Percentiles rank a stretch among this genome's conserved stretches.
Evolutionary conservation across 2,329 filamentous ascomycete genomes (phyloP).

Genomic region (Trichoderma sp.): DNA sequence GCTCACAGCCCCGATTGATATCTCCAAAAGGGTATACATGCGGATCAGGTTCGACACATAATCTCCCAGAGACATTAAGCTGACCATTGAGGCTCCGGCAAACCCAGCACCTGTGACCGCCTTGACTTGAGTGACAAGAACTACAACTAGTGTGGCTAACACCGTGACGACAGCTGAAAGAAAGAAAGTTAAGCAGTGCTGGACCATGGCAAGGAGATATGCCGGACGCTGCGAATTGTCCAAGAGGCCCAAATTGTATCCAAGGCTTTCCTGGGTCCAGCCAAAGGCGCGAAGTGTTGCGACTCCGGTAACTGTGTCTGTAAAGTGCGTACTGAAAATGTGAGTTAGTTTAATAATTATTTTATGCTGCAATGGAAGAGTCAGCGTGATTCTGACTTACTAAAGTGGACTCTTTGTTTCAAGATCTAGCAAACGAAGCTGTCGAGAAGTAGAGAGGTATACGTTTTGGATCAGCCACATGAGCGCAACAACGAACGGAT

Average conservation of each 20-base stretch:
- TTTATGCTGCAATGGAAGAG: background rate
- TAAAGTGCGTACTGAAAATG: conserved; percentile 19
- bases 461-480: conserved; percentile 57
- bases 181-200: conserved; percentile 25
- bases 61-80: conserved; percentile 16
- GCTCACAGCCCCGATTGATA: conserved; percentile 17
- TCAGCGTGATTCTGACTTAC: conserved; percentile 25
- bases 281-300: conserved; percentile 26
- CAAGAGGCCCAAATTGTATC: conserved; percentile 15
- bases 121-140: conserved; percentile 14
- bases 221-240: conserved; percentile 26
- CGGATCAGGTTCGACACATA: background rate
- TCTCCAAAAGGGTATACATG: conserved; percentile 23
- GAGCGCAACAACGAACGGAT: conserved; percentile 50
- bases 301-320: conserved; percentile 24
- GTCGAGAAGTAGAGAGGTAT: conserved; percentile 62
- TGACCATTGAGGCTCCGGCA: conserved; percentile 11
- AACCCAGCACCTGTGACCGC: conserved; percentile 4
- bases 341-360: background rate
- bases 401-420: conserved; percentile 58
- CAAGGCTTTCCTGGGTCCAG: conserved; percentile 17
- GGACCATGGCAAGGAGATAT: conserved; percentile 25
- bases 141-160: conserved; percentile 25
- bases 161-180: conserved; percentile 21
- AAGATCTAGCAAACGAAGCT: conserved; percentile 61